Conservation (phyloP, 345 rosid species). For the Durio zibethinus region DNA sequence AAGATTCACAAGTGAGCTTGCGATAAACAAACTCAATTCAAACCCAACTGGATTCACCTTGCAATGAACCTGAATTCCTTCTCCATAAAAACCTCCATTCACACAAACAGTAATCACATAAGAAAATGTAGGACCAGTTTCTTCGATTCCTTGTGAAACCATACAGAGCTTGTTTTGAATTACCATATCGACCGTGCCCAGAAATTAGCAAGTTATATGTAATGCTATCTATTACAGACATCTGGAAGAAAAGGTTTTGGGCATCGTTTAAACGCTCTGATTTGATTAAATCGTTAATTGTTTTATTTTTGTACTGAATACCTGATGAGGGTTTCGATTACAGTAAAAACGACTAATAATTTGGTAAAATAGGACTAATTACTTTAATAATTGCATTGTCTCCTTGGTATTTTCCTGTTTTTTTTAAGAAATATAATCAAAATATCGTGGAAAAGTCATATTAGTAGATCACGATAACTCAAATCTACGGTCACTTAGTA, state of each 20-base stretch:
- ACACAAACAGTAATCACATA: constrained; percentile 63
- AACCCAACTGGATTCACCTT: constrained; percentile 61
- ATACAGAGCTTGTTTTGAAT: constrained; percentile 20
- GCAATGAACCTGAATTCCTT: constrained; percentile 70
- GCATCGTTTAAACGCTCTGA: constrained; percentile 43
- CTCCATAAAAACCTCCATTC: constrained; percentile 33
- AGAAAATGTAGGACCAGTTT: constrained; percentile 62
- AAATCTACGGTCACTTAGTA: too few relatives aligned
- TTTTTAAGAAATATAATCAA: not conserved
- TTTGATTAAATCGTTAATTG: constrained; percentile 35
- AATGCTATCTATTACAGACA: constrained; percentile 53
- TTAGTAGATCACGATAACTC: not conserved
- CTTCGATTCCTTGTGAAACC: constrained; percentile 42
- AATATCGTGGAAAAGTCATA: not conserved
- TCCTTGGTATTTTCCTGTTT: too few relatives aligned
- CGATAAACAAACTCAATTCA: constrained; percentile 46
- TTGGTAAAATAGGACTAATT: not conserved
- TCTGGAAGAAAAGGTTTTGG: constrained; percentile 49
- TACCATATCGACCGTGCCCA: constrained; percentile 45
- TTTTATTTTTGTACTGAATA: constrained; percentile 38
- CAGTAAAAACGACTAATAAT: constrained; percentile 17
- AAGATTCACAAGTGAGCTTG: constrained; percentile 59
- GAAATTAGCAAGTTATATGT: constrained; percentile 66
- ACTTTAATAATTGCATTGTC: too few relatives aligned
- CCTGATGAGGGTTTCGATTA: constrained; percentile 23